Evolutionary conservation across 257 asterid genomes (phyloP).

Genomic region (Lycium barbarum): DNA sequence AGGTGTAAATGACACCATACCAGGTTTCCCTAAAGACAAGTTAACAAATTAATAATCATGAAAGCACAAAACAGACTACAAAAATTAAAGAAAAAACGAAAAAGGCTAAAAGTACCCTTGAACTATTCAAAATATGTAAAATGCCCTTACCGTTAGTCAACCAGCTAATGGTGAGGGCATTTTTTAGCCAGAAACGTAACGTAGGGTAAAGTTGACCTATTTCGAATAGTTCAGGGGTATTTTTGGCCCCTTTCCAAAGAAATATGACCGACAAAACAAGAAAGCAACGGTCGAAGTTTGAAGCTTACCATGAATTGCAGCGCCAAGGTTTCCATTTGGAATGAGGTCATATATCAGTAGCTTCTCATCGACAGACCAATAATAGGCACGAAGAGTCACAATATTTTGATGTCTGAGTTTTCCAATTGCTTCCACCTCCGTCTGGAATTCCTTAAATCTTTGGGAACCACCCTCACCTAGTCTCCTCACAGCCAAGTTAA

Average conservation of each 20-base stretch:
- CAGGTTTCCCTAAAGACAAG: conserved; percentile 65
- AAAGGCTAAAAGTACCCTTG: no score
- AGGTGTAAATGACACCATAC: conserved; percentile 65
- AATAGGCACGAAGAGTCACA: conserved; percentile 80
- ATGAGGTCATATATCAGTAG: conserved; percentile 76
- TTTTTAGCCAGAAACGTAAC: no score
- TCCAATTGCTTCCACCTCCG: conserved; percentile 91
- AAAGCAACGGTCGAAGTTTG: neutral
- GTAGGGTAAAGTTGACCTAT: no score
- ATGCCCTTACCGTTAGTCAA: no score
- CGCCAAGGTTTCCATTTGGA: conserved; percentile 81
- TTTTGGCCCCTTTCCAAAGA: no score
- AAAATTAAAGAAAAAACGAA: neutral
- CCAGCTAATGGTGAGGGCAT: no score
- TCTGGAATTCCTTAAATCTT: conserved; percentile 83
- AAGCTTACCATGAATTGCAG: conserved; percentile 80
- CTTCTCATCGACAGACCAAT: conserved; percentile 96
- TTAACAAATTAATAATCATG: neutral
- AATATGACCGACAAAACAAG: neutral
- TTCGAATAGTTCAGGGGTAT: neutral
- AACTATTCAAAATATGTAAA: no score
- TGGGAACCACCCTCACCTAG: conserved; percentile 96
- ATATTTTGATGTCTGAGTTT: conserved; percentile 83
- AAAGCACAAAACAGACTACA: neutral
- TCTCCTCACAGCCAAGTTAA: conserved; percentile 80